Percentiles rank a stretch among this genome's conserved stretches.
These are phyloP conservation scores for Mimosa pudica DNA, from an alignment of 306 rosid species.

Conservation along the genomic window DNA sequence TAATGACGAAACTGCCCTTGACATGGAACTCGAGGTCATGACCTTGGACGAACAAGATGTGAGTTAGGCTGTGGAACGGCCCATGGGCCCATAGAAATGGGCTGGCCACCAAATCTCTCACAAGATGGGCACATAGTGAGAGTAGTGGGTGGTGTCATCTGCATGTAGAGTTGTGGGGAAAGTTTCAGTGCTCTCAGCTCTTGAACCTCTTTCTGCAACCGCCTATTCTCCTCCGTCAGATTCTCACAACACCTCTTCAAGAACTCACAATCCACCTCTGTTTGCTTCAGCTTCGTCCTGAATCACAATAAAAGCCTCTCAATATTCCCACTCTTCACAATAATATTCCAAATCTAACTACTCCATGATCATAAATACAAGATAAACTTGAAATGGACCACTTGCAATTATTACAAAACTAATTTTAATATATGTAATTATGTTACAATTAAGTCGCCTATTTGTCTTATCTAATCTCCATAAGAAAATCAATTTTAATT, in stretches of 20 bases:
- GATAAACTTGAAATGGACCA: too few relatives aligned
- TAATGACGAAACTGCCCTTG: neutral
- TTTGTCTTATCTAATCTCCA: too few relatives aligned
- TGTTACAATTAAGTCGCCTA: too few relatives aligned
- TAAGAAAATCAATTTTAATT: too few relatives aligned
- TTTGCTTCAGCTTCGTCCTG: constrained; percentile 97
- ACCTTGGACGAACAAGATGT: constrained; percentile 36
- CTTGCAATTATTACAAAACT: too few relatives aligned
- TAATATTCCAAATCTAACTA: neutral
- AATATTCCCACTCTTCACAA: neutral
- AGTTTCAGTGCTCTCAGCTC: constrained; percentile 97
- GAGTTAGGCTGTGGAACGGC: constrained; percentile 34
- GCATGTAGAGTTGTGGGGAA: constrained; percentile 98
- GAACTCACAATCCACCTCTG: constrained; percentile 96
- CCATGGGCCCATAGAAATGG: constrained; percentile 43
- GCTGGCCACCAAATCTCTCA: constrained; percentile 62
- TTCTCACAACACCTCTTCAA: constrained; percentile 92
- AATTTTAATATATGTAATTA: too few relatives aligned
- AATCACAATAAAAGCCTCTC: neutral
- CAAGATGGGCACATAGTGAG: constrained; percentile 99
- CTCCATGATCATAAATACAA: too few relatives aligned
- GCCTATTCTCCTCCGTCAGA: constrained; percentile 91
- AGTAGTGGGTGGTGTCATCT: constrained; percentile 97
- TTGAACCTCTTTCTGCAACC: constrained; percentile 94
- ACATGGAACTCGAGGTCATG: constrained; percentile 32